These are phyloP conservation scores for Yamadazyma philogaea DNA, from an alignment of 805 yeast genomes.

Conservation along the genomic window DNA sequence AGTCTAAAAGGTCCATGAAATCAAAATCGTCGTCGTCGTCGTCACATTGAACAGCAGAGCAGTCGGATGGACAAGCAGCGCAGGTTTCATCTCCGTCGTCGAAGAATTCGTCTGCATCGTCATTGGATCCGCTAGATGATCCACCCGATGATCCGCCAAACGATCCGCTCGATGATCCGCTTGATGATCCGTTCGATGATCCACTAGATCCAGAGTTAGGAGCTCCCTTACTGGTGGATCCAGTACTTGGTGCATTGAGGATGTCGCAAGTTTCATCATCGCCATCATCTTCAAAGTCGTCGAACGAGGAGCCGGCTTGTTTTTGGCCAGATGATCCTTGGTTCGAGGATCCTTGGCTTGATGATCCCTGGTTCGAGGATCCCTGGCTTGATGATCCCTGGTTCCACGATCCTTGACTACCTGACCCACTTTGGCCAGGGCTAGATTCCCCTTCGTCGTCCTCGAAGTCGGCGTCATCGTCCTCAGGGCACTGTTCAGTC, in stretches of 20 bases:
- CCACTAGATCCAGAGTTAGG: conserved; percentile 3
- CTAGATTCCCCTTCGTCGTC: conserved; percentile 12
- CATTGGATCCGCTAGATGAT: conserved; percentile 6
- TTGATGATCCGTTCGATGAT: no score
- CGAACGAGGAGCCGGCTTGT: no score
- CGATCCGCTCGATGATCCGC: no score
- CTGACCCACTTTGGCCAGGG: conserved; percentile 4
- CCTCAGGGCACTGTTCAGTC: conserved; percentile 12
- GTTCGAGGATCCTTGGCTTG: not conserved
- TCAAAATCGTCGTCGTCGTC: conserved; percentile 16
- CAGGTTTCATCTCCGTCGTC: conserved; percentile 14
- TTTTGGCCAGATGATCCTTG: not conserved
- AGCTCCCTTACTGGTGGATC: conserved; percentile 3
- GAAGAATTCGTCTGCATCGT: conserved; percentile 14
- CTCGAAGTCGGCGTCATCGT: conserved; percentile 17
- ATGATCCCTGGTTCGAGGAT: conserved; percentile 12
- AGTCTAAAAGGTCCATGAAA: conserved; percentile 14
- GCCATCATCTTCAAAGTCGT: conserved; percentile 5
- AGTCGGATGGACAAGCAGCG: conserved; percentile 12
- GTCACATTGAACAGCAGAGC: conserved; percentile 15
- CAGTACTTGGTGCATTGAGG: conserved; percentile 1
- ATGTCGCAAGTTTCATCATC: conserved; percentile 2
- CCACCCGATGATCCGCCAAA: conserved; percentile 7
- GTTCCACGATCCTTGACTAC: conserved; percentile 5
- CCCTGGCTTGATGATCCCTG: conserved; percentile 13